Percentiles rank a stretch among this genome's conserved stretches.
phyloP scores from a whole-genome alignment of 768 basidiomycete species.

The Rhizopogon vinicolor region DNA sequence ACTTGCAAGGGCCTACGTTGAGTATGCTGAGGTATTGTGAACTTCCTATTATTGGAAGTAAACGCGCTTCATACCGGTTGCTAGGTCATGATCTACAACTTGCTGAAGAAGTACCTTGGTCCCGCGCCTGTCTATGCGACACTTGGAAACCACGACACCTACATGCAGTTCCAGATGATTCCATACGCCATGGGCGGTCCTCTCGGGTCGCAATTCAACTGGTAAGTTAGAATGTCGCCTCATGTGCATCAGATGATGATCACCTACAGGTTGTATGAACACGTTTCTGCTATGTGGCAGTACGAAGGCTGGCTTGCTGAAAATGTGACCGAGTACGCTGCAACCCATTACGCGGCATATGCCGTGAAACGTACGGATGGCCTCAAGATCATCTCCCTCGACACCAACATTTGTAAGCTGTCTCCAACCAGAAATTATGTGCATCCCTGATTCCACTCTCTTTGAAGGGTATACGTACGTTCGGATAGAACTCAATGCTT shows the following conservation, averaged over 20 bases:
- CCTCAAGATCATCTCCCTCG: conserved; percentile 44
- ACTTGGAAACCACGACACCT: conserved; percentile 72
- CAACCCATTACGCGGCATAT: conserved; percentile 45
- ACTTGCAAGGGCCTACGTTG: conserved; percentile 44
- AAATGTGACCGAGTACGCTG: conserved; percentile 31
- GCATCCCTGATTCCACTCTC: neutral
- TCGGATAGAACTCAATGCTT: neutral
- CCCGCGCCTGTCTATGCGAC: conserved; percentile 65
- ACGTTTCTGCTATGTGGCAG: conserved; percentile 41
- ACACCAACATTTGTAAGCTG: conserved; percentile 44
- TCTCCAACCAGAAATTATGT: neutral
- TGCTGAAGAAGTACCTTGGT: conserved; percentile 54
- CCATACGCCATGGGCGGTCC: conserved; percentile 33
- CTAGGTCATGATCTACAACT: conserved; percentile 55
- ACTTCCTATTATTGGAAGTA: neutral
- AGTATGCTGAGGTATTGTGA: conserved; percentile 52
- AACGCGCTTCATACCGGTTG: neutral
- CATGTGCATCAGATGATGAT: neutral
- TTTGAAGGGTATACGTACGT: conserved; percentile 31
- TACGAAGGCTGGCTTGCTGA: conserved; percentile 42
- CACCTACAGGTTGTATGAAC: conserved; percentile 41
- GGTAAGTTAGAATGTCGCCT: conserved; percentile 19
- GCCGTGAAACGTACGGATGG: conserved; percentile 39
- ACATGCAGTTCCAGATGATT: conserved; percentile 35
- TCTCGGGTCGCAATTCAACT: conserved; percentile 35